Evolutionary conservation across 345 rosid species (phyloP).

Genomic region (Odontarrhena argentea): DNA sequence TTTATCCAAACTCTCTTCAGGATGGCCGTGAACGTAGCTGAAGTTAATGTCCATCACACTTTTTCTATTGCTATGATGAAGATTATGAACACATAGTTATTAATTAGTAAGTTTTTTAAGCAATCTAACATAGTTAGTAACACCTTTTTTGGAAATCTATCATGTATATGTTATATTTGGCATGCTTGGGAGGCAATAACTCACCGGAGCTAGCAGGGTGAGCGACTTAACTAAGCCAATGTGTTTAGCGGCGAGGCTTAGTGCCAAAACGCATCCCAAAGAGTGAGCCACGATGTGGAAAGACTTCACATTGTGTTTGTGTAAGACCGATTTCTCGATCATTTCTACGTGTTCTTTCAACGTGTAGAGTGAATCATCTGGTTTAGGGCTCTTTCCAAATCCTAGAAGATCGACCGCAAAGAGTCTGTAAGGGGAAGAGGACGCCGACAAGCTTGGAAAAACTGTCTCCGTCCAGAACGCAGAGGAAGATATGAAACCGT

Average conservation of each 20-base stretch:
- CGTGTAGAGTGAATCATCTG: constrained; percentile 88
- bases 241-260: constrained; percentile 76
- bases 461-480: constrained; percentile 95
- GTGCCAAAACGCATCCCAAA: constrained; percentile 93
- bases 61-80: background rate
- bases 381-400: constrained; percentile 96
- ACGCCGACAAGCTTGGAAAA: constrained; percentile 72
- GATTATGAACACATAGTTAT: background rate
- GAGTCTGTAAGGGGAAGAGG: constrained; percentile 60
- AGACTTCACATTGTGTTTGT: constrained; percentile 65
- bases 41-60: background rate
- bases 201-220: constrained; percentile 89
- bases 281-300: constrained; percentile 98
- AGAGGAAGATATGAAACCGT: constrained; percentile 96
- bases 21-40: background rate
- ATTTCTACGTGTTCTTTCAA: constrained; percentile 83
- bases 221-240: constrained; percentile 75
- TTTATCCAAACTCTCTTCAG: too few relatives aligned
- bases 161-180: background rate
- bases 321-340: constrained; percentile 78
- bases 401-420: constrained; percentile 93
- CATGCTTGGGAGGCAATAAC: constrained; percentile 21
- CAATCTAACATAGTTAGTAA: background rate
- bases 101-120: background rate
- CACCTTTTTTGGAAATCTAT: background rate